Evolutionary conservation across 208 protist genomes (phyloP).

Genomic region (Endotrypanum monterogeii): DNA sequence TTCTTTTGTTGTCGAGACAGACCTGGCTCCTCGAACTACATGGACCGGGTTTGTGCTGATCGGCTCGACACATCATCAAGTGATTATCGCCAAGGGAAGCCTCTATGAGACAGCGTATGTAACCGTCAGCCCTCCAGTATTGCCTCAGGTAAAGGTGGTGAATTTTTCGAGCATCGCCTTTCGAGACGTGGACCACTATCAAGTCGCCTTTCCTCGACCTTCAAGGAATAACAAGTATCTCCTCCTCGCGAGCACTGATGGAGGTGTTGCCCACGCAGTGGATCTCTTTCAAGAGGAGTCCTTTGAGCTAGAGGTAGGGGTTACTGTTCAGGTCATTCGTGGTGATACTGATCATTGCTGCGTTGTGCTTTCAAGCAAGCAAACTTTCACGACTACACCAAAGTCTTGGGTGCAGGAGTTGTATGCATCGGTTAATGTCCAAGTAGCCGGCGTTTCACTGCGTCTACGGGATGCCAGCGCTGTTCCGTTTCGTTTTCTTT

Average conservation of each 20-base stretch:
- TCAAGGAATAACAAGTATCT: constrained; percentile 39
- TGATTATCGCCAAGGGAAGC: constrained; percentile 34
- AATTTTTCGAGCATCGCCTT: constrained; percentile 46
- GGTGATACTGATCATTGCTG: constrained; percentile 17
- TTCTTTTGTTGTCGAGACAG: constrained; percentile 33
- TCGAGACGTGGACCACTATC: constrained; percentile 29
- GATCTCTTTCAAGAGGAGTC: constrained; percentile 31
- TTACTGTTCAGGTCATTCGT: constrained; percentile 22
- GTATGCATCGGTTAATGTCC: constrained; percentile 32
- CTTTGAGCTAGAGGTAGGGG: constrained; percentile 32
- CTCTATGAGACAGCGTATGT: constrained; percentile 51
- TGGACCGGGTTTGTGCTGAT: constrained; percentile 46
- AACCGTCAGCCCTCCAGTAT: constrained; percentile 37
- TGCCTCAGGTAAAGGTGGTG: constrained; percentile 49
- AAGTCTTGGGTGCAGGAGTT: constrained; percentile 25
- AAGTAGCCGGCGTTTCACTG: constrained; percentile 24
- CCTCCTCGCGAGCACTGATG: constrained; percentile 28
- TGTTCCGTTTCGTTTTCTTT: constrained; percentile 27
- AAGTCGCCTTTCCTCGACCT: constrained; percentile 27
- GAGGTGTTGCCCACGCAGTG: constrained; percentile 10
- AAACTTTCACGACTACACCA: constrained; percentile 13
- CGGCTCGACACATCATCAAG: constrained; percentile 25
- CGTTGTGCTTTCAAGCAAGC: constrained; percentile 23
- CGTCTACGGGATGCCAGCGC: constrained; percentile 29
- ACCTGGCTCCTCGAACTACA: constrained; percentile 33